Conservation (phyloP, 2,329 filamentous ascomycete species). For the Magnaporthiopsis incrustans region DNA sequence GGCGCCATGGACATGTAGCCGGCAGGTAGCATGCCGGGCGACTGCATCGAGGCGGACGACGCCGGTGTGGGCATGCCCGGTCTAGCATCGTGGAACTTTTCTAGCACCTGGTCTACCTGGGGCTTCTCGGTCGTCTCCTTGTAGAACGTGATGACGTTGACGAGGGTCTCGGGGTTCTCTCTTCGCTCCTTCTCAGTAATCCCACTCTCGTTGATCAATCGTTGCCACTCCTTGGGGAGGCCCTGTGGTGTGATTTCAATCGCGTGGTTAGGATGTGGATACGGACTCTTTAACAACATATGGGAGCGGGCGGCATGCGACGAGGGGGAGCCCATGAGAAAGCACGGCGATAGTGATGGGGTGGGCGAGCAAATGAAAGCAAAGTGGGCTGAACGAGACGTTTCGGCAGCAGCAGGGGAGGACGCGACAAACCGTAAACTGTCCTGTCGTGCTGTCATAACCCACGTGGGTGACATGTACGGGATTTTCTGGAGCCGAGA, state of each 20-base stretch:
- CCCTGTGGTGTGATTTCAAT: conserved; percentile 46
- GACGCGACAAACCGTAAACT: conserved; percentile 71
- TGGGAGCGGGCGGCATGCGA: neutral
- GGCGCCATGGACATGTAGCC: conserved; percentile 51
- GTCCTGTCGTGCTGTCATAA: conserved; percentile 90
- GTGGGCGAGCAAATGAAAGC: conserved; percentile 6
- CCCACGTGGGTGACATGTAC: conserved; percentile 97
- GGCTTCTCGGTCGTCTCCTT: conserved; percentile 81
- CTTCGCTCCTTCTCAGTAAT: conserved; percentile 94
- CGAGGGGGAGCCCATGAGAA: neutral
- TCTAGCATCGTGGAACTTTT: conserved; percentile 90
- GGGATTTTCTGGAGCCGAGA: conserved; percentile 95
- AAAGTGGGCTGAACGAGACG: neutral
- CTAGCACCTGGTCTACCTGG: conserved; percentile 80
- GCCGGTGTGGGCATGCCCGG: conserved; percentile 37
- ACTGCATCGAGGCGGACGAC: conserved; percentile 34
- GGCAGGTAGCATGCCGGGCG: conserved; percentile 45
- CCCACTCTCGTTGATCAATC: conserved; percentile 87
- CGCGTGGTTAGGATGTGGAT: conserved; percentile 6
- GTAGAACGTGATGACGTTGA: conserved; percentile 94
- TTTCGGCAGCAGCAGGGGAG: neutral
- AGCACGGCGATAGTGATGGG: conserved; percentile 12
- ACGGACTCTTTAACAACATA: neutral
- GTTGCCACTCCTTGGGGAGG: conserved; percentile 95
- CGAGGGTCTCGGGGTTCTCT: conserved; percentile 90